These are phyloP conservation scores for Lachancea fermentati DNA, from an alignment of 805 yeast species.

Conservation along the genomic window DNA sequence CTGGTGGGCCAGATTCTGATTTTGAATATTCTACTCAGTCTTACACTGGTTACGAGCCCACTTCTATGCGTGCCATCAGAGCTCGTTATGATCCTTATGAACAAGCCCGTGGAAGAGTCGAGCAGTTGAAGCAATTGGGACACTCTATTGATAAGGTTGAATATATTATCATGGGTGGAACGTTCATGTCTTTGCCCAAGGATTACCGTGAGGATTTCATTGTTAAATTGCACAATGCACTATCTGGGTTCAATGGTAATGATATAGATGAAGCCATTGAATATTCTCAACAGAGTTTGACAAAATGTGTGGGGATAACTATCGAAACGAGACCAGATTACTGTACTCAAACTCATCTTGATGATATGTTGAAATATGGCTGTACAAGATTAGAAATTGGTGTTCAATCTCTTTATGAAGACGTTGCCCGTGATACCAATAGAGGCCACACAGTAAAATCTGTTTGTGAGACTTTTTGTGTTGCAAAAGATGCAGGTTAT, in stretches of 20 bases:
- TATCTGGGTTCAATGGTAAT: constrained; percentile 85
- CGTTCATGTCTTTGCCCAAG: constrained; percentile 90
- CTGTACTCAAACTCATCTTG: constrained; percentile 91
- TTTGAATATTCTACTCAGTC: constrained; percentile 98
- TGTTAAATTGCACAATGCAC: constrained; percentile 85
- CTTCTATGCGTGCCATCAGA: constrained; percentile 98
- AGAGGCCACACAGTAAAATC: constrained; percentile 97
- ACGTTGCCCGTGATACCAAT: constrained; percentile 96
- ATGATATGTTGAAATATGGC: constrained; percentile 94
- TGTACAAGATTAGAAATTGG: constrained; percentile 97
- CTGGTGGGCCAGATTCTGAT: constrained; percentile 98
- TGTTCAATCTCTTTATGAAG: constrained; percentile 95
- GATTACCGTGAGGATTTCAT: constrained; percentile 89
- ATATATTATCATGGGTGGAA: constrained; percentile 98
- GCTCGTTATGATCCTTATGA: constrained; percentile 98
- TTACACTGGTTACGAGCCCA: constrained; percentile 97
- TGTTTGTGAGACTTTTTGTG: constrained; percentile 90
- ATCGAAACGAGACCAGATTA: constrained; percentile 98
- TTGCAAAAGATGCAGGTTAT: constrained; percentile 97
- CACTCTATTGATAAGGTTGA: constrained; percentile 97
- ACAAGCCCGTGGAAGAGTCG: constrained; percentile 96
- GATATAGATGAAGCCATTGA: constrained; percentile 85
- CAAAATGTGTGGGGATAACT: constrained; percentile 97
- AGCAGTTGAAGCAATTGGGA: constrained; percentile 90
- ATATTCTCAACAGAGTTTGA: constrained; percentile 88